Conservation (phyloP, 2,329 filamentous ascomycete species). For the Penicillium verrucosum region DNA sequence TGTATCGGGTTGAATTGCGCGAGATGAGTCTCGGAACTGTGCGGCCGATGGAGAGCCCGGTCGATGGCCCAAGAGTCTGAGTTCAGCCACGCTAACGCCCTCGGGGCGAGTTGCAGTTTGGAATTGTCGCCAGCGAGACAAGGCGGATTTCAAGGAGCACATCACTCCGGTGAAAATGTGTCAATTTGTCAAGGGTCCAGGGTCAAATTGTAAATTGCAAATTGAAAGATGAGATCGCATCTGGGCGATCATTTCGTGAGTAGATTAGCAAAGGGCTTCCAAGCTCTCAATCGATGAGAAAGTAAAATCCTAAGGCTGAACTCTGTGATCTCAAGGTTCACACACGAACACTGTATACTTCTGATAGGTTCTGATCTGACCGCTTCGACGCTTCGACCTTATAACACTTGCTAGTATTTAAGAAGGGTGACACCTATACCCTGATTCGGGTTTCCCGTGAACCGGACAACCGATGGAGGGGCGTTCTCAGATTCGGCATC, state of each 20-base stretch:
- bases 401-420: not conserved
- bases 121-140: not conserved
- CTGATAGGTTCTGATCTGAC: conserved; percentile 9
- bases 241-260: not conserved
- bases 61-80: conserved; percentile 6
- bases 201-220: not conserved
- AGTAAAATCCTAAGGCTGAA: conserved; percentile 21
- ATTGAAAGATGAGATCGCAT: not conserved
- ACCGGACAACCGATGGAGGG: not conserved
- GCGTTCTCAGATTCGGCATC: not conserved
- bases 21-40: conserved; percentile 7
- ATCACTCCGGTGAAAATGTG: not conserved
- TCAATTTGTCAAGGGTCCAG: not conserved
- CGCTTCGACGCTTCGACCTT: conserved; percentile 16
- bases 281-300: conserved; percentile 1
- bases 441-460: not conserved
- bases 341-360: not conserved
- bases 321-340: conserved; percentile 13
- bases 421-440: not conserved
- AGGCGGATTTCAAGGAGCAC: not conserved
- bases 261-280: not conserved
- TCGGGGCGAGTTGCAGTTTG: conserved; percentile 9
- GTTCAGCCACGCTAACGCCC: conserved; percentile 22
- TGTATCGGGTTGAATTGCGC: not conserved
- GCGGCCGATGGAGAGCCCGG: conserved; percentile 3